Conservation (phyloP, 768 basidiomycete species). For the Auricularia sp. region DNA sequence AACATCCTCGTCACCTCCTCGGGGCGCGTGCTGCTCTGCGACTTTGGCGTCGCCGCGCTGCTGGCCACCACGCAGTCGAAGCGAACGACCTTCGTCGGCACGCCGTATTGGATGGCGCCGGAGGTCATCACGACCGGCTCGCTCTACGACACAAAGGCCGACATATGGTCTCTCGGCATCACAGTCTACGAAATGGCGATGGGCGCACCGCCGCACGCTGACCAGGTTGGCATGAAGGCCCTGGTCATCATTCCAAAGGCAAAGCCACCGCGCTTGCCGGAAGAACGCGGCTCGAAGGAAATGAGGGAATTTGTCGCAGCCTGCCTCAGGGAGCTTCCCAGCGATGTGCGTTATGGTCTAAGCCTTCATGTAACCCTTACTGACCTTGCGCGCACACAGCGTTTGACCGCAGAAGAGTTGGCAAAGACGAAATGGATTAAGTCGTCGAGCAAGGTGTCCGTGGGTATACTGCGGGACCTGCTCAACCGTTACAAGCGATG, state of each 20-base stretch:
- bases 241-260: constrained; percentile 83
- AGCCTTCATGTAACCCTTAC: neutral
- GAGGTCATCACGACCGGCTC: constrained; percentile 86
- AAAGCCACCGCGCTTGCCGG: constrained; percentile 70
- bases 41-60: constrained; percentile 96
- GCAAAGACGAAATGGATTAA: constrained; percentile 87
- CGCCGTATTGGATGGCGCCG: constrained; percentile 99
- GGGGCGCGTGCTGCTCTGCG: constrained; percentile 91
- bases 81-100: constrained; percentile 92
- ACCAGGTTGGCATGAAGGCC: constrained; percentile 72
- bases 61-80: constrained; percentile 78
- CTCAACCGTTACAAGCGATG: constrained; percentile 68
- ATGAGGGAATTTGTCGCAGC: constrained; percentile 80
- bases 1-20: constrained; percentile 85
- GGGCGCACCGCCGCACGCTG: constrained; percentile 89
- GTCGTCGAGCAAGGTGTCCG: constrained; percentile 50
- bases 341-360: constrained; percentile 43
- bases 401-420: constrained; percentile 83
- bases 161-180: constrained; percentile 97
- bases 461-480: constrained; percentile 70
- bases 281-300: constrained; percentile 71
- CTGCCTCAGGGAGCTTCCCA: constrained; percentile 74
- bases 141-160: constrained; percentile 94
- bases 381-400: constrained; percentile 34
- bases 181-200: constrained; percentile 94